Percentiles rank a stretch among this genome's conserved stretches.
Conservation (phyloP, 1,284 basidiomycete genomes). For the Marasmius fiardii region DNA sequence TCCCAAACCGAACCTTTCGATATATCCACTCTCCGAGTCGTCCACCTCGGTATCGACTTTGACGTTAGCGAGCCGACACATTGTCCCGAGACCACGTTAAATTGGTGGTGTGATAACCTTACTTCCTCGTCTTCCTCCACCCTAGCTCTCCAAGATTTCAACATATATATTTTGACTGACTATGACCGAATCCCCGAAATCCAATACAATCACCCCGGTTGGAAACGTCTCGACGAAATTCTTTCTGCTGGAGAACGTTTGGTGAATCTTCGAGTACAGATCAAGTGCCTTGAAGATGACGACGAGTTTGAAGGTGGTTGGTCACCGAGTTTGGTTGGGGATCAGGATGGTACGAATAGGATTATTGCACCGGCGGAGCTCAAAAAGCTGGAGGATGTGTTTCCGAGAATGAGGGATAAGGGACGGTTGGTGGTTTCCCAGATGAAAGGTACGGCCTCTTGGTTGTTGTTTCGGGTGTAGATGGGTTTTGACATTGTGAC, state of each 20-base stretch:
- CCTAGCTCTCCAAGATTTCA: not conserved
- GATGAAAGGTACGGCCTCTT: too few relatives aligned
- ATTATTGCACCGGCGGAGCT: not conserved
- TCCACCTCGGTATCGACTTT: slow-evolving; percentile 2
- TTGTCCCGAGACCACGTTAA: not conserved
- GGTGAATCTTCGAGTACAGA: not conserved
- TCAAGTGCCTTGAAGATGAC: slow-evolving; percentile 4
- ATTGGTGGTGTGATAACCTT: slow-evolving; percentile 3
- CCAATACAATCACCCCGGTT: not conserved
- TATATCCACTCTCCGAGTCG: not conserved
- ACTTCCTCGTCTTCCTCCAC: not conserved
- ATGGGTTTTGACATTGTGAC: too few relatives aligned
- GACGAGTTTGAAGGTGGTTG: not conserved
- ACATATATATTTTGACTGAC: slow-evolving; percentile 1
- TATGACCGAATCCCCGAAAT: not conserved
- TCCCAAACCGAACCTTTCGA: not conserved
- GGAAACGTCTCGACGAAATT: not conserved
- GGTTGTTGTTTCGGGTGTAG: too few relatives aligned
- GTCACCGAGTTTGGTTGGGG: too few relatives aligned
- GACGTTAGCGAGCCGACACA: not conserved
- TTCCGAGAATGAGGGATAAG: not conserved
- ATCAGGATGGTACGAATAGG: not conserved
- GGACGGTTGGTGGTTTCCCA: too few relatives aligned
- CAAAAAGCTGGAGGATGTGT: not conserved
- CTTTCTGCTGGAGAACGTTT: not conserved